A percentile compares a stretch with the other conserved stretches of the same genome.
Evolutionary conservation across 805 yeast species (phyloP).

Genomic region (Ogataea glucozyma): DNA sequence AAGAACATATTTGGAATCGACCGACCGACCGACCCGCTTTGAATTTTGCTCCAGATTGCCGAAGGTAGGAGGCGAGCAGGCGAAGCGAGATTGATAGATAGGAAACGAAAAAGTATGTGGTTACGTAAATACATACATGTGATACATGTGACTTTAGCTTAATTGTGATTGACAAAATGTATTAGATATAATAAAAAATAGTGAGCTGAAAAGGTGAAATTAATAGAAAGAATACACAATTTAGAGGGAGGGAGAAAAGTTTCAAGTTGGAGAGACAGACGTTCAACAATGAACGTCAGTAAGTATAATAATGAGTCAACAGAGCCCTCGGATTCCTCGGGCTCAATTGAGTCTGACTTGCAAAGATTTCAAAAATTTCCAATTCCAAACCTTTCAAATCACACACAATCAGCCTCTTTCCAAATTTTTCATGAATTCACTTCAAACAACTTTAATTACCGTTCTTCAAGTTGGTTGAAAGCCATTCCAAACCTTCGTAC

Average conservation of each 20-base stretch:
- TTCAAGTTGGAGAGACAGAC: constrained; percentile 12
- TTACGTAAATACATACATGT: neutral
- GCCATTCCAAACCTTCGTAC: constrained; percentile 97
- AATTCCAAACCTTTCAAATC: constrained; percentile 9
- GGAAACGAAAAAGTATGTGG: neutral
- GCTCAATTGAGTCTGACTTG: constrained; percentile 6
- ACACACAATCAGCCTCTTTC: constrained; percentile 19
- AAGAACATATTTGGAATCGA: no score
- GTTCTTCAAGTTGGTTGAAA: constrained; percentile 84
- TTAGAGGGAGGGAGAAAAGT: constrained; percentile 18
- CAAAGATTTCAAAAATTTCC: constrained; percentile 1
- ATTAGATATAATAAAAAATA: constrained; percentile 11
- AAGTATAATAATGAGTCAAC: neutral
- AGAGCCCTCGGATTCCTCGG: constrained; percentile 1
- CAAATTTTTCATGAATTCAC: constrained; percentile 13
- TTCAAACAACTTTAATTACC: constrained; percentile 36
- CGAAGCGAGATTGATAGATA: no score
- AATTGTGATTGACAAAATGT: constrained; percentile 9
- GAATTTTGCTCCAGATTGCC: neutral
- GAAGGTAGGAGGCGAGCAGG: no score
- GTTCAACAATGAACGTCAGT: neutral
- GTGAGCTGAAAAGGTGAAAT: constrained; percentile 14
- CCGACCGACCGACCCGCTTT: neutral
- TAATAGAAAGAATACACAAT: constrained; percentile 22
- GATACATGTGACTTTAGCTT: no score